Evolutionary conservation across 805 yeast species (phyloP).

Genomic region (Saccharomycopsis sp.): DNA sequence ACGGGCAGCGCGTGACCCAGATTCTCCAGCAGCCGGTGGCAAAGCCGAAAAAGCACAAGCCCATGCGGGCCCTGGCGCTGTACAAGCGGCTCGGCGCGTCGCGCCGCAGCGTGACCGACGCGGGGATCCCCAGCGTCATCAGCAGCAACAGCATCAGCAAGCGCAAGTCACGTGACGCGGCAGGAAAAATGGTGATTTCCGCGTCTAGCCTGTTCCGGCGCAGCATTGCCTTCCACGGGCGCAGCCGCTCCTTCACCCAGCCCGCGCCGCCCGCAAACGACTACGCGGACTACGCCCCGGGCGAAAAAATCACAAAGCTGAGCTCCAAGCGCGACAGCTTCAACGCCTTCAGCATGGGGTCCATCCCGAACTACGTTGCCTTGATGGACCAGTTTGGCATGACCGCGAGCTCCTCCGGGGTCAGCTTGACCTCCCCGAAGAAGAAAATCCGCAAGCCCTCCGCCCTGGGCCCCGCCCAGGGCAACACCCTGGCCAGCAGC

Average conservation of each 20-base stretch:
- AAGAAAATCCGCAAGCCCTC: conserved; percentile 18
- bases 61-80: conserved; percentile 12
- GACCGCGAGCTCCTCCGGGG: not conserved
- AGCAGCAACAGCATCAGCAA: conserved; percentile 13
- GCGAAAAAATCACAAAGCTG: conserved; percentile 1
- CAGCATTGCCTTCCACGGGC: conserved; percentile 28
- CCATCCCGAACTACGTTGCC: conserved; percentile 16
- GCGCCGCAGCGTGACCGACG: conserved; percentile 4
- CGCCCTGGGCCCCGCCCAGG: too few species aligned
- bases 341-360: conserved; percentile 15
- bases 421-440: conserved; percentile 16
- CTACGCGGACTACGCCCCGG: not conserved
- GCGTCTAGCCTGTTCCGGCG: conserved; percentile 29
- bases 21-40: conserved; percentile 15
- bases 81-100: conserved; percentile 18
- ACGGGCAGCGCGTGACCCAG: conserved; percentile 22
- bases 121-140: conserved; percentile 4
- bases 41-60: conserved; percentile 4
- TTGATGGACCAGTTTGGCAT: conserved; percentile 11
- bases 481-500: too few species aligned
- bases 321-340: conserved; percentile 14
- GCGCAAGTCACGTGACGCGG: conserved; percentile 23
- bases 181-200: conserved; percentile 27
- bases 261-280: too few species aligned
- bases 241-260: too few species aligned